phyloP scores from a whole-genome alignment of 208 protist genomes.

The Borovskyia barvae region DNA sequence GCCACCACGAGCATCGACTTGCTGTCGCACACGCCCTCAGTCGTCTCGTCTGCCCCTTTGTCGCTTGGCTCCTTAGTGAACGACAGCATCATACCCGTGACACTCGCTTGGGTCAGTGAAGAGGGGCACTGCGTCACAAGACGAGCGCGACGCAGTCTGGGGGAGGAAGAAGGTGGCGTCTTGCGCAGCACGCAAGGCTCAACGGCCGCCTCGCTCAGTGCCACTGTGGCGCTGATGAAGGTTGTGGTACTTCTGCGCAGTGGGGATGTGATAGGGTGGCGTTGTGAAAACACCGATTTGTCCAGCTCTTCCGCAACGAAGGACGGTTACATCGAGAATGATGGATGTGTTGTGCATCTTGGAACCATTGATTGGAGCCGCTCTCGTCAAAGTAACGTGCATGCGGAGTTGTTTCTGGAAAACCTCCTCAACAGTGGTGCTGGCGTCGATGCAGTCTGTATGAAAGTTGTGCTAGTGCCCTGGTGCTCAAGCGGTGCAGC shows the following conservation, averaged over 20 bases:
- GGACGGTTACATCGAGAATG: too few relatives aligned
- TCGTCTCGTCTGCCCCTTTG: not conserved
- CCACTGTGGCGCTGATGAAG: constrained; percentile 3
- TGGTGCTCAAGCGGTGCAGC: too few relatives aligned
- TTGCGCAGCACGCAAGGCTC: too few relatives aligned
- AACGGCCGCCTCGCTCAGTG: too few relatives aligned
- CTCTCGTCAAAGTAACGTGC: not conserved
- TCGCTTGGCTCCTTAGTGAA: not conserved
- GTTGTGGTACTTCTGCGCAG: constrained; percentile 21
- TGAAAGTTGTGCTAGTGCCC: constrained; percentile 11
- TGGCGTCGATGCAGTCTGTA: constrained; percentile 1
- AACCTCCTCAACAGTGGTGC: constrained; percentile 3
- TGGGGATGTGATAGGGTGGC: constrained; percentile 20
- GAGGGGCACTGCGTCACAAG: not conserved
- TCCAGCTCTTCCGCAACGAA: not conserved
- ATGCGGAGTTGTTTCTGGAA: not conserved
- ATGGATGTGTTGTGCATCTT: too few relatives aligned
- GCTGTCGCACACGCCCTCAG: constrained; percentile 10
- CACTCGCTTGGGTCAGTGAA: constrained; percentile 3
- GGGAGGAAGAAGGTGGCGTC: too few relatives aligned
- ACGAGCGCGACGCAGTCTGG: too few relatives aligned
- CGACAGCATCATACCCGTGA: constrained; percentile 7
- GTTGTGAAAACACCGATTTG: not conserved
- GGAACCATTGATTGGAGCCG: too few relatives aligned
- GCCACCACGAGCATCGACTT: constrained; percentile 4